Conservation (phyloP, 805 yeast species). For the Lachancea meyersii region DNA sequence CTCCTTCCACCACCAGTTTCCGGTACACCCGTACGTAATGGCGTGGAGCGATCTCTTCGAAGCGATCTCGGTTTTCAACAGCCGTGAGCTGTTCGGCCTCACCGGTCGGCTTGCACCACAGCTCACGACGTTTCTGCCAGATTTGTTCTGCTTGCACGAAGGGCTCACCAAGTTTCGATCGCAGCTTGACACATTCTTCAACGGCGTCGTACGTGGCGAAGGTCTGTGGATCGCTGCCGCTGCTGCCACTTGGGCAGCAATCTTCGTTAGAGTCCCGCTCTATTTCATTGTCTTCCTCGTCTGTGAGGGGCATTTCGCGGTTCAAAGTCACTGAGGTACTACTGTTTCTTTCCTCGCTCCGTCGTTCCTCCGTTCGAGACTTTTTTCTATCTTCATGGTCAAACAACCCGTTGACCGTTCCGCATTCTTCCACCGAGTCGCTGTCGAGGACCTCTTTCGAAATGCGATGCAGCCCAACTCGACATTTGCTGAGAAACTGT, state of each 20-base stretch:
- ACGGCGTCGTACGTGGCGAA: conserved; percentile 32
- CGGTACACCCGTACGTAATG: conserved; percentile 59
- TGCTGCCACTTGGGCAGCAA: conserved; percentile 15
- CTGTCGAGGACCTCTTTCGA: conserved; percentile 11
- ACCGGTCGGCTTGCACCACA: conserved; percentile 49
- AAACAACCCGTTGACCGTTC: conserved; percentile 44
- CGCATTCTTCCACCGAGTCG: conserved; percentile 6
- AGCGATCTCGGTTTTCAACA: conserved; percentile 18
- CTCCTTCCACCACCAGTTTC: conserved; percentile 62
- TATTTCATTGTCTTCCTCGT: conserved; percentile 15
- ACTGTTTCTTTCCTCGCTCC: conserved; percentile 7
- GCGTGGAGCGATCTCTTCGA: conserved; percentile 38
- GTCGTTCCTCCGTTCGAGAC: neutral
- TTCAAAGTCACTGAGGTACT: conserved; percentile 8
- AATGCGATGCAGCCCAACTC: conserved; percentile 3
- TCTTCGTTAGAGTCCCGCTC: conserved; percentile 8
- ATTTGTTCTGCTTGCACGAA: conserved; percentile 50
- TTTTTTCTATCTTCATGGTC: conserved; percentile 10
- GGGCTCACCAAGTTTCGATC: conserved; percentile 31
- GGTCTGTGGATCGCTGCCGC: conserved; percentile 11
- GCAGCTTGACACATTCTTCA: conserved; percentile 28
- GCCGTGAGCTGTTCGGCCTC: conserved; percentile 12
- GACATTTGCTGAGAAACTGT: conserved; percentile 3
- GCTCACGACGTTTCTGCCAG: conserved; percentile 63
- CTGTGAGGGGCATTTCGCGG: conserved; percentile 24